Evolutionary conservation across 2,329 filamentous ascomycete genomes (phyloP).

Genomic region (Hypoxylon sp.): DNA sequence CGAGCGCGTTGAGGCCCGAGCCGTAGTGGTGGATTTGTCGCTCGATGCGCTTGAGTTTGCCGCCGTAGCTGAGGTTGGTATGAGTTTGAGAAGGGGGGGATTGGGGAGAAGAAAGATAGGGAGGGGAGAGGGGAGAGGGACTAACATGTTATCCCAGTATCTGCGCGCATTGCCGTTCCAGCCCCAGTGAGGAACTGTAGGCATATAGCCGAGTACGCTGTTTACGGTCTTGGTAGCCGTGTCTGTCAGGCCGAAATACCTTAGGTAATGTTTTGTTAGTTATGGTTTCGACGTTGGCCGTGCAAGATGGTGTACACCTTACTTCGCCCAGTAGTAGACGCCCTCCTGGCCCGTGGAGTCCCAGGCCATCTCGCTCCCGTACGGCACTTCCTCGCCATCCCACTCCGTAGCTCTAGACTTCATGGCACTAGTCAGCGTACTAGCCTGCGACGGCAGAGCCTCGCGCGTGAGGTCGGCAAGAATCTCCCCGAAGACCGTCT

Average conservation of each 20-base stretch:
- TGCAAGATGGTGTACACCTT: conserved; percentile 34
- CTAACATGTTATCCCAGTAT: conserved; percentile 70
- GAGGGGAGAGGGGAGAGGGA: neutral
- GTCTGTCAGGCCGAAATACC: conserved; percentile 61
- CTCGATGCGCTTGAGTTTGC: conserved; percentile 58
- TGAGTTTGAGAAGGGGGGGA: neutral
- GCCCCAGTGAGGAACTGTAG: conserved; percentile 70
- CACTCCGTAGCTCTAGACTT: conserved; percentile 61
- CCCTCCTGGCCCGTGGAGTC: conserved; percentile 72
- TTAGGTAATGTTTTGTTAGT: conserved; percentile 31
- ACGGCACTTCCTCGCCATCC: conserved; percentile 64
- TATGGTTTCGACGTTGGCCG: no score
- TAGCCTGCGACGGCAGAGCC: conserved; percentile 54
- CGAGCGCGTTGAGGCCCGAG: conserved; percentile 67
- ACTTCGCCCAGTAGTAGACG: conserved; percentile 69
- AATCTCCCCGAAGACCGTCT: conserved; percentile 67
- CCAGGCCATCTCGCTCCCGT: conserved; percentile 72
- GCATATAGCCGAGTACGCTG: conserved; percentile 67
- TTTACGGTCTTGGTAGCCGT: conserved; percentile 63
- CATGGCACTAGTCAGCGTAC: conserved; percentile 60
- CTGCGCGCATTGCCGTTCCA: conserved; percentile 71
- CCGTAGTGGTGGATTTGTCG: conserved; percentile 71
- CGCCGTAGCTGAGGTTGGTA: conserved; percentile 52
- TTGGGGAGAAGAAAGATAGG: neutral
- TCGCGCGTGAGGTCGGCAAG: conserved; percentile 64